A percentile compares a stretch with the other conserved stretches of the same genome.
Evolutionary conservation across 768 basidiomycete genomes (phyloP).

Genomic region (Trametes cingulata): DNA sequence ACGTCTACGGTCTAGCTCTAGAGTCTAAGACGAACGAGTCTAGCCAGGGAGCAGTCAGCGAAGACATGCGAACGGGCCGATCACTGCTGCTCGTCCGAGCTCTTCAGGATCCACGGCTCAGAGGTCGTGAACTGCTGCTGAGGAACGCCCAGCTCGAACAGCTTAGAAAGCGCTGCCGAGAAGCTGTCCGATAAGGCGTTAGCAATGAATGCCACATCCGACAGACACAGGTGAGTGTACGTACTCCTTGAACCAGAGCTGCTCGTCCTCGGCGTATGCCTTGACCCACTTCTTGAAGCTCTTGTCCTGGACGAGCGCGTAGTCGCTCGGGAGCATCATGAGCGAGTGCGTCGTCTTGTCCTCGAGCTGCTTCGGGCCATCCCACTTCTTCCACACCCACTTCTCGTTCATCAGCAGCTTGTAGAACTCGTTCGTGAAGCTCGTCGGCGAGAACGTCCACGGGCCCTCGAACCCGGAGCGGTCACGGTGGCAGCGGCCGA

Average conservation of each 20-base stretch:
- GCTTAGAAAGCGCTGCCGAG: slow-evolving; percentile 69
- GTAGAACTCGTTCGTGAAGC: slow-evolving; percentile 85
- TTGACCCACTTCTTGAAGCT: slow-evolving; percentile 86
- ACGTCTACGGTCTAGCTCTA: slow-evolving; percentile 16
- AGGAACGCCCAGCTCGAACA: slow-evolving; percentile 95
- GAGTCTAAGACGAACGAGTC: slow-evolving; percentile 6
- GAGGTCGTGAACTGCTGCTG: slow-evolving; percentile 66
- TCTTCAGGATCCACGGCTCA: slow-evolving; percentile 78
- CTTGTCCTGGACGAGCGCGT: slow-evolving; percentile 88
- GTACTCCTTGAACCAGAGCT: slow-evolving; percentile 93
- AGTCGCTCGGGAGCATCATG: slow-evolving; percentile 98
- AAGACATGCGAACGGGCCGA: neutral
- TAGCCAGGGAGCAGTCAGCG: neutral
- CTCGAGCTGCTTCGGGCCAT: slow-evolving; percentile 88
- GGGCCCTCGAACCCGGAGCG: slow-evolving; percentile 84
- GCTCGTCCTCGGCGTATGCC: slow-evolving; percentile 82
- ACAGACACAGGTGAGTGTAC: slow-evolving; percentile 31
- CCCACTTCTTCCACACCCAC: slow-evolving; percentile 97
- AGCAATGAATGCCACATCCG: neutral
- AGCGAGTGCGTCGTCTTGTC: slow-evolving; percentile 87
- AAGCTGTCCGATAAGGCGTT: slow-evolving; percentile 55
- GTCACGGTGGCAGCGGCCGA: slow-evolving; percentile 91
- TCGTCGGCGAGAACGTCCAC: slow-evolving; percentile 95
- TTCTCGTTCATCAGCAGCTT: slow-evolving; percentile 85
- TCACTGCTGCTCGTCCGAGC: slow-evolving; percentile 40